Base-by-base conservation (phyloP, 225 moss, liverwort and hornwort genomes). In the Bryum argenteum region DNA sequence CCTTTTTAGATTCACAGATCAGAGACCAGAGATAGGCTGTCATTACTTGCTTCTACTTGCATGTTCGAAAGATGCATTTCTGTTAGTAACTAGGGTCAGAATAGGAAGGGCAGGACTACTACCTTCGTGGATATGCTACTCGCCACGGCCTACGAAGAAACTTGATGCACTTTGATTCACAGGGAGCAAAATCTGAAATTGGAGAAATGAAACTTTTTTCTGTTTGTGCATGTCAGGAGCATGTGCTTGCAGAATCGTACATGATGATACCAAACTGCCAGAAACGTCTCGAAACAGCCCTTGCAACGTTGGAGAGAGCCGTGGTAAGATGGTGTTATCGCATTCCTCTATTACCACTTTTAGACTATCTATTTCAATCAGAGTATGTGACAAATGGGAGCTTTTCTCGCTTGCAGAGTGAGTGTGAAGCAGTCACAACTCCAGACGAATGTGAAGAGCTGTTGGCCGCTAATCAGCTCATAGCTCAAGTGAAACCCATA, bases 261-360 rank as follows among this genome's bases (percentile, higher is more conserved):
- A 92, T 95, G 86, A 95, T 95, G 95, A 89, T 95, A 67, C 93
- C 95, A 10, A 87, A 93, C 71, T 88, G 93, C 74, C 80, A 85
- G 65, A 85, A 80, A 77, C 86, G 87, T 24, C 77, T 93, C 50
- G 83, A 87, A 76, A 72, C 83, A 28, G 91, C 93, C 55, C 88
- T 91, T 8, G 66, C 21, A 39, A 83, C 78, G 66, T 63, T 96
- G 63, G 81, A 90, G 65, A 63, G 71, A 28, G 81, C 88, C 57
- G 75, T 87, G 67, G 94, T 94, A 75, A 77, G 80, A 48, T 41
- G n/a, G 7, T 17, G 26, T 54, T 33, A 33, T 33, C 4, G 33
- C 33, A 33, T 33, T 33, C 33, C 38, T 24, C 22, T 50, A 50
- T 18, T 9, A 18, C 11, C 60, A 66, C 22, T 50, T 53, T 37